Evolutionary conservation across 108 stramenopile genomes (phyloP).

Genomic region (Craspedostauros australis): DNA sequence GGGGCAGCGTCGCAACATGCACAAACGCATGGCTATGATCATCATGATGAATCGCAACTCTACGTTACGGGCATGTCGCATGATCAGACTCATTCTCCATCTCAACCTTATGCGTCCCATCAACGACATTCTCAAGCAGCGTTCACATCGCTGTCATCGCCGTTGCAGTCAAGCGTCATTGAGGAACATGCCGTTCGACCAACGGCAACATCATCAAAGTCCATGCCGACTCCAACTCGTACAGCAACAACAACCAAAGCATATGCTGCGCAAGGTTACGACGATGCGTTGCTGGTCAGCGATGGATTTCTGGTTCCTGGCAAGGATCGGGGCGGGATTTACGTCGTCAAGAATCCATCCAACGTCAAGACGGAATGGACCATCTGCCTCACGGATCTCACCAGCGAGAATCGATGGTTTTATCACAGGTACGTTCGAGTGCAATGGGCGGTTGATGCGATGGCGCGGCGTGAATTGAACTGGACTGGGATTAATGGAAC

Average conservation of each 20-base stretch:
- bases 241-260: background rate
- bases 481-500: no score
- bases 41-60: slow-evolving; percentile 2
- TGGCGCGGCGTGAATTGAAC: background rate
- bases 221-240: background rate
- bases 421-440: slow-evolving; percentile 72
- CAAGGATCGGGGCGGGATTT: slow-evolving; percentile 87
- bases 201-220: no score
- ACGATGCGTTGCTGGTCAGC: slow-evolving; percentile 79
- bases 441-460: background rate
- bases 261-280: slow-evolving; percentile 4
- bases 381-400: slow-evolving; percentile 45
- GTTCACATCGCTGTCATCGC: no score
- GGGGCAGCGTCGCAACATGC: background rate
- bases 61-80: background rate
- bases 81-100: no score
- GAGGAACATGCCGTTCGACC: no score
- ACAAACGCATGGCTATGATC: background rate
- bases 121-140: no score
- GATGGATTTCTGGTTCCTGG: slow-evolving; percentile 96
- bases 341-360: slow-evolving; percentile 72
- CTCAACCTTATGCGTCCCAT: no score
- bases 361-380: slow-evolving; percentile 51
- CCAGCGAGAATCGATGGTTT: slow-evolving; percentile 67
- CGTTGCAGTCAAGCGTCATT: no score